Base-by-base conservation (phyloP, 257 asterid genomes). In the Phtheirospermum japonicum region DNA sequence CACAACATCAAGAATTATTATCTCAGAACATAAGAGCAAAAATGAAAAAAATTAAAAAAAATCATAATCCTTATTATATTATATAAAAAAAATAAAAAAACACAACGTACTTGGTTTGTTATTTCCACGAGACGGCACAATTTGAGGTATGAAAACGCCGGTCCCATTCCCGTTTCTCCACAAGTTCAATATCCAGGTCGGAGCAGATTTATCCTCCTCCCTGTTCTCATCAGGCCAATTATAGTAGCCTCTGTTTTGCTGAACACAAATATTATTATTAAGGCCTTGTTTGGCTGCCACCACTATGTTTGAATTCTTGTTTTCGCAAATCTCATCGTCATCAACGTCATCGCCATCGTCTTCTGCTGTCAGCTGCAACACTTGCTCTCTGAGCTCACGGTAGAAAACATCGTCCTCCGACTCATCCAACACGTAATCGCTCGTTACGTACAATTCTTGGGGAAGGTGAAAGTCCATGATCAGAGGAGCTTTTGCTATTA, bases 91-190 rank as follows among this genome's bases (percentile, higher is more conserved):
- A n/a, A n/a, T n/a, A n/a, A n/a, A n/a, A n/a, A 54, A 54, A 42
- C 4, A 28, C 7, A 0, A 75, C 85, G 7, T 80, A 88, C 95
- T 78, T 65, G 88, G 63, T 70, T 64, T 79, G 57, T 65, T 56
- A 67, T 75, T 83, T 57, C 73, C 76, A 62, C 73, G 75, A 8
- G 83, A 12, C 18, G 71, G 87, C 26, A 63, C 43, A 36, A 72
- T 68, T 59, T 82, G 96, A 48, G 98, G 98, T 49, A 88, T 88
- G 80, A 88, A 87, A 53, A 90, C 98, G 0, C 98, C 96, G 0
- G 98, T 88, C 6, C 95, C 96, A 55, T 70, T 85, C 0, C 89
- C 94, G 6, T 77, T 57, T 56, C 76, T 79, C 96, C 96, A 85
- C 76, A 79, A 43, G 58, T 78, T 80, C 59, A 68, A 33, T 8